Base-by-base conservation (phyloP, 2,329 filamentous ascomycete species). In the Monosporascus sp. region DNA sequence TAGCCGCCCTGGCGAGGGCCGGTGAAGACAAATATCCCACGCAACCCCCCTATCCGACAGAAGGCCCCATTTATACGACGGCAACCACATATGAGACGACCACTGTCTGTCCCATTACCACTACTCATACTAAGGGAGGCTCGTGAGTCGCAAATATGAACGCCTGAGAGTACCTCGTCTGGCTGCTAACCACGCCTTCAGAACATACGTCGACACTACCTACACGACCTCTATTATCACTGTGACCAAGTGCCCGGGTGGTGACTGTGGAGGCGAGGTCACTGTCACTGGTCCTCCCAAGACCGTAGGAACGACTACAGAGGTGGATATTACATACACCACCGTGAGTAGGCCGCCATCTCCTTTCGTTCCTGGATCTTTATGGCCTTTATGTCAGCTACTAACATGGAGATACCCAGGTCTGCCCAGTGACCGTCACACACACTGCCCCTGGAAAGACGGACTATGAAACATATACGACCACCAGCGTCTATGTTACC, bases 61-160 rank as follows among this genome's bases (percentile, higher is more conserved):
- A 54, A 37, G 22, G 49, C 17, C 44, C 53, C 22, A 31, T 54
- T 7, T 36, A 43, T n/a, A 52, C 57, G 44, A 65, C 63, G 9
- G 55, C 53, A 17, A 66, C 64, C 2, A 75, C 67, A 51, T 76
- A 75, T 54, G 71, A 69, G 48, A 76, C 72, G 22, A 69, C 72
- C 14, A 77, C 74, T 4, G 67, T 74, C 49, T 79, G 76, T 62
- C 76, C 76, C 11, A 67, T 75, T 55, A 77, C 74, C 9, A 66
- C 69, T 36, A 78, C 76, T 14, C 62, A 71, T 53, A 74, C 73
- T 17, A 56, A 63, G 16, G 60, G 65, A 38, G 73, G 73, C 65
- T 69, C 68, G 73, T 75, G 64, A 72, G 73, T 69, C 46, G 7
- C 20, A 11, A 17, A 3, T 40, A 11, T 7, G 44, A 24, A 40